Base-by-base conservation (phyloP, 78 protist genomes). In the Speleostelium caveatum region DNA sequence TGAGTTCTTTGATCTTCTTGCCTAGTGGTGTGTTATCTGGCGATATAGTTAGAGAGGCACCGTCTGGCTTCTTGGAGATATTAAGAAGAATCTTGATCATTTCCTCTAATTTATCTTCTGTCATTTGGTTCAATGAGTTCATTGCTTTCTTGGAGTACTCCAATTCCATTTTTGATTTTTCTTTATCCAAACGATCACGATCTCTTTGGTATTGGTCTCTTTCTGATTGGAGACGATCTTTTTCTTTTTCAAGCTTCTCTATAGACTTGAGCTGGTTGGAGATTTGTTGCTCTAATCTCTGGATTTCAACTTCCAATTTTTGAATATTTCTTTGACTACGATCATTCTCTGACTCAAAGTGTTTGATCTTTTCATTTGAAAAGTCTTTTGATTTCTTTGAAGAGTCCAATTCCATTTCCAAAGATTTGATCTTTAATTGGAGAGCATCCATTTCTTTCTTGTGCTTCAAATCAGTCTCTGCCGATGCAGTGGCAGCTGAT, bases 401-500 rank as follows among this genome's bases (percentile, higher is more conserved):
- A 22, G 51, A 33, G 30, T 69, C 91, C 49, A 59, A 58, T 41
- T 83, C 91, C n/a, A 41, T 24, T 24, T 83, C 78, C 17, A 72
- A 53, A 26, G 19, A 33, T 32, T 72, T 72, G 7, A 72, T n/a
- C 33, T 72, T 72, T 30, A 10, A 51, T 72, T 72, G 78, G 53
- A 10, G 6, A 10, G 53, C 10, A 10, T 6, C 10, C 10, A 10
- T 45, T 14, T 10, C 53, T 45, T 45, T 45, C 58, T 53, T 53
- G 58, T 17, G 58, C 17, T 53, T 14, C 26, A 53, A 17, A 14
- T 53, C 58, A 17, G 58, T 17, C 58, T 53, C 58, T n/a, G n/a
- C n/a, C n/a, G n/a, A n/a, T n/a, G n/a, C n/a, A n/a, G n/a, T n/a
- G n/a, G n/a, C n/a, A n/a, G n/a, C n/a, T n/a, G n/a, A n/a, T n/a